Evolutionary conservation across 495 filamentous ascomycete species (phyloP), one percentile per base, ranked within the genome.

Genomic region (Evernia prunastri): DNA sequence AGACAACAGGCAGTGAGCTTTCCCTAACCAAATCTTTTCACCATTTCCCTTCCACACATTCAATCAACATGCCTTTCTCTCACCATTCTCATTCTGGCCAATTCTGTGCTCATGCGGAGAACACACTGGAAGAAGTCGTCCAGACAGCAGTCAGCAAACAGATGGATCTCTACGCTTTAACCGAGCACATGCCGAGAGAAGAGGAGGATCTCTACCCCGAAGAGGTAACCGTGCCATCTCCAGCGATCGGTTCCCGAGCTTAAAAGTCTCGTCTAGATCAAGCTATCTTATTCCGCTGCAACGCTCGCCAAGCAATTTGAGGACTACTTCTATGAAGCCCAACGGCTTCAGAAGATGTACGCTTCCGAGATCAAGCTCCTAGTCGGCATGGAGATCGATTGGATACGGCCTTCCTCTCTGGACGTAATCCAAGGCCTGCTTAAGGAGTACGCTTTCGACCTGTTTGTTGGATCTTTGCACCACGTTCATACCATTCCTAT

Each of bases 11-110:
- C 51, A n/a, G 23, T 6, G 23, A 35, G 6, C 27, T 53, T 23
- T 9, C 47, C 47, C 5, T 23, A 53, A 53, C 20, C 7, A n/a
- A n/a, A n/a, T n/a, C n/a, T 18, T 18, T 53, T 6, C 47, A 53
- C 47, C 20, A 29, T 10, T 13, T 56, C 5, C 4, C 5, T n/a
- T 11, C 0, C 27, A 1, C 13, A 20, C 8, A 47, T 4, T 18
- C 37, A 39, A 39, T n/a, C 60, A 70, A 39, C 4, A 98, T 98
- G 94, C 92, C 94, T 13, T 96, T 94, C 79, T 92, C 94, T n/a
- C 94, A 97, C 77, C 95, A 98, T 77, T 94, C 90, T 73, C 94
- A 98, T 79, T 97, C 92, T 56, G 95, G 94, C 58, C 89, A 97
- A 75, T 97, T 97, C 82, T 98, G 95, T 78, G 82, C 87, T 69